Evolutionary conservation across 2,329 filamentous ascomycete species (phyloP), one percentile per base, ranked within the genome.

Genomic region (Aspergillus sp.): DNA sequence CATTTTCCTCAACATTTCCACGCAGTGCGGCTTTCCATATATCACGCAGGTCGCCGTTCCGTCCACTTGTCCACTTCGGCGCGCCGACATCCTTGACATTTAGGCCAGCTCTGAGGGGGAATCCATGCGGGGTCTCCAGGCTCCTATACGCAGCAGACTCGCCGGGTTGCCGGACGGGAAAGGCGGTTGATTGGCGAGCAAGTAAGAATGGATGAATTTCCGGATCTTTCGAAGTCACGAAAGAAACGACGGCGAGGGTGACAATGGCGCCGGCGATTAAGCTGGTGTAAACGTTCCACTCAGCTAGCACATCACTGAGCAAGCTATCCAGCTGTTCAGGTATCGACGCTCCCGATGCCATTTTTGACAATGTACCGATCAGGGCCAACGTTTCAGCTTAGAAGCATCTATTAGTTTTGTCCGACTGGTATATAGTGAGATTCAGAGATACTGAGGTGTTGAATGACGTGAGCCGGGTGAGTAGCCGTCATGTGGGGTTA

Each of bases 151-250:
- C 79, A 47, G 95, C 88, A 41, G 91, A 96, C 75, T 98, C 90
- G 64, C 90, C 89, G 57, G 89, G 85, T 66, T 93, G 87, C 66
- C 95, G 85, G 53, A 98, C 89, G 12, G 88, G 85, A 8, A 91
- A 89, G 50, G 89, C 83, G 62, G 87, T 82, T 3, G 91, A 85
- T 80, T 98, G 95, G 53, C 93, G 86, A 55, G 90, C 90, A 26
- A 99, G 87, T 48, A 98, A 84, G 74, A 96, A 87, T 34, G 95
- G 93, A 74, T 98, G 95, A 5, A 89, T 89, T 78, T 99, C 95
- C 5, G 95, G 90, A 53, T 97, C 93, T 59, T 85, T 84, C 50
- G 85, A 83, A 60, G 85, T 85, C 67, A 89, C 79, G 62, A 96
- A 77, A 44, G 87, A 84, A 74, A 90, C 92, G 56, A 87, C 82